phyloP scores from a whole-genome alignment of 768 basidiomycete species.

The Pleurotus djamor region DNA sequence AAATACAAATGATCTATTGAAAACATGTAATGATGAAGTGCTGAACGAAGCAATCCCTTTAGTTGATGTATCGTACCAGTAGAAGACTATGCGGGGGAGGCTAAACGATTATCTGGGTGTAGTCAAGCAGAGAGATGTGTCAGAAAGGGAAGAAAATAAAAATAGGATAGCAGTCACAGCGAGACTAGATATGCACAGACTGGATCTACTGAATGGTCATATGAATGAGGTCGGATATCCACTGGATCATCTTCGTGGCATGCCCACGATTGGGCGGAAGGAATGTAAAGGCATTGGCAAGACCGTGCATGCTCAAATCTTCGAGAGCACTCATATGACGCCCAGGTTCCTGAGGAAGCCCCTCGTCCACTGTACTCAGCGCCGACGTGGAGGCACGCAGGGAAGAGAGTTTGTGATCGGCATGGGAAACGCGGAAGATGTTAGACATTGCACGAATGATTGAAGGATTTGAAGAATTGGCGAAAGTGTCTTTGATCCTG shows the following conservation, averaged over 20 bases:
- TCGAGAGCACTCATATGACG: conserved; percentile 63
- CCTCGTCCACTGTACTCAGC: conserved; percentile 61
- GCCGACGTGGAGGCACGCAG: conserved; percentile 62
- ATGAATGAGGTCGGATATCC: conserved; percentile 65
- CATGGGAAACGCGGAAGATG: conserved; percentile 69
- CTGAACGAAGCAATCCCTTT: not conserved
- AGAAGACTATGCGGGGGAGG: not conserved
- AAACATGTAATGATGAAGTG: not conserved
- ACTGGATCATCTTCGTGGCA: conserved; percentile 66
- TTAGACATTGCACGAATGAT: conserved; percentile 74
- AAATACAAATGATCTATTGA: not conserved
- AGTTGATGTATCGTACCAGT: not conserved
- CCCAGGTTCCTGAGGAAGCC: conserved; percentile 39
- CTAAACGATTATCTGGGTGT: not conserved
- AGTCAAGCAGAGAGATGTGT: not conserved
- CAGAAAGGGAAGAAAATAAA: not conserved
- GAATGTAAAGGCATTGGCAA: conserved; percentile 74
- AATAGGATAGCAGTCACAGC: not conserved
- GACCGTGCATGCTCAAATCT: conserved; percentile 70
- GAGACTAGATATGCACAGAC: conserved; percentile 9
- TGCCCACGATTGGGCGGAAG: conserved; percentile 50
- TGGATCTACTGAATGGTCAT: conserved; percentile 44
- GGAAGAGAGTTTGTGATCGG: conserved; percentile 42
- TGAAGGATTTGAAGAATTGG: conserved; percentile 65
- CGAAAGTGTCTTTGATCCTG: conserved; percentile 69